Percentiles rank a stretch among this genome's conserved stretches.
Evolutionary conservation across 805 yeast genomes (phyloP).

Genomic region (Saccharomycopsis babjevae): DNA sequence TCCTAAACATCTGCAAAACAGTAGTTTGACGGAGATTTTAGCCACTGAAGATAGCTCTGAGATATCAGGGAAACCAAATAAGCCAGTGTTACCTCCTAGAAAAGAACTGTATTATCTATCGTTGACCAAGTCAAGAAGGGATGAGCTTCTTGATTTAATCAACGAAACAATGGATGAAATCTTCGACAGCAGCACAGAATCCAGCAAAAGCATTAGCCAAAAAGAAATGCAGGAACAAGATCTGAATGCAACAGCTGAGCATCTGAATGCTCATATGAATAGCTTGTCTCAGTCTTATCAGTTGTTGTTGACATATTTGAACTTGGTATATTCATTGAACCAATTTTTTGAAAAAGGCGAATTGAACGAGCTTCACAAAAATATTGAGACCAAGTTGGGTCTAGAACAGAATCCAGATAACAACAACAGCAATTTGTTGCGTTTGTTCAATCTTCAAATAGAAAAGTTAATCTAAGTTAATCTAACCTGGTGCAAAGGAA

Average conservation of each 20-base stretch:
- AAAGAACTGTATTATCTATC: conserved; percentile 29
- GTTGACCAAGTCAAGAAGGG: conserved; percentile 33
- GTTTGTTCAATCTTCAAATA: conserved; percentile 9
- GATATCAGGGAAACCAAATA: neutral
- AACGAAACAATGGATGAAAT: conserved; percentile 29
- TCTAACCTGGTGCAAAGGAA: too few species aligned
- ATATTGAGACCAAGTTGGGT: neutral
- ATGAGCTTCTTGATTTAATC: conserved; percentile 35
- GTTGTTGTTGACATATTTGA: conserved; percentile 45
- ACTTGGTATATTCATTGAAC: conserved; percentile 36
- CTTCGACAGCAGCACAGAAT: conserved; percentile 21
- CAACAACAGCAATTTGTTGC: neutral
- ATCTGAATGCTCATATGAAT: neutral
- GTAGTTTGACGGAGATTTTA: conserved; percentile 10
- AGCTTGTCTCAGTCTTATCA: conserved; percentile 26
- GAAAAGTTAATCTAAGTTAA: neutral
- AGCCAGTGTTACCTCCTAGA: conserved; percentile 34
- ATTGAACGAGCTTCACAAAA: conserved; percentile 25
- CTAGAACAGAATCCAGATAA: neutral
- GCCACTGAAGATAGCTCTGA: conserved; percentile 1
- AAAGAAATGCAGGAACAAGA: conserved; percentile 18
- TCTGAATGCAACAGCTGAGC: conserved; percentile 1
- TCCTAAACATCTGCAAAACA: conserved; percentile 2
- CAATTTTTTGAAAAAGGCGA: conserved; percentile 24
- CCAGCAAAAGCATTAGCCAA: neutral